These are phyloP conservation scores for Basipetospora chlamydospora DNA, from an alignment of 2,329 filamentous ascomycete genomes.

Conservation along the genomic window DNA sequence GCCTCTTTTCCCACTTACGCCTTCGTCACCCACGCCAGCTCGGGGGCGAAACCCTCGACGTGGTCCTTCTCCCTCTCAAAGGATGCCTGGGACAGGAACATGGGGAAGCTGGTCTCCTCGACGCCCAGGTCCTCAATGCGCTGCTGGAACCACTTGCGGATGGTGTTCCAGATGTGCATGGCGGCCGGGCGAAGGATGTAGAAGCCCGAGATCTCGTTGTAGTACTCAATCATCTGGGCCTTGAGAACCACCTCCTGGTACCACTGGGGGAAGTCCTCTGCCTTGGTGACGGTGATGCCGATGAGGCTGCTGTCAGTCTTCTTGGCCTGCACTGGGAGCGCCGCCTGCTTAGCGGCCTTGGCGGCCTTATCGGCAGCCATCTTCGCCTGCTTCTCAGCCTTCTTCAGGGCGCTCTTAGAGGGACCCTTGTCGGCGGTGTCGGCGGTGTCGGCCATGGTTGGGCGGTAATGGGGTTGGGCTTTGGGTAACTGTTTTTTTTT, in stretches of 20 bases:
- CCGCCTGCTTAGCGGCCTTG: constrained; percentile 43
- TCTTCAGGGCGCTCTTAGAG: constrained; percentile 51
- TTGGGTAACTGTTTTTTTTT: constrained; percentile 1
- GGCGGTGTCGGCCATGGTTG: constrained; percentile 18
- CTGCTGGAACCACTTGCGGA: constrained; percentile 52
- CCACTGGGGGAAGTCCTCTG: constrained; percentile 82
- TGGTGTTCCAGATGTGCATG: constrained; percentile 54
- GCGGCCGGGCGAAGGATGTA: constrained; percentile 71
- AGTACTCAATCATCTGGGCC: constrained; percentile 96
- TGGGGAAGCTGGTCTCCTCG: constrained; percentile 90
- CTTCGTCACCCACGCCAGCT: constrained; percentile 79
- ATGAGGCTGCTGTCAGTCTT: constrained; percentile 58
- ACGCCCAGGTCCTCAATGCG: constrained; percentile 85
- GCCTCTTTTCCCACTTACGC: constrained; percentile 41
- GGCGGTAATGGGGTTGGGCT: constrained; percentile 6
- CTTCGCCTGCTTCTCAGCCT: constrained; percentile 50
- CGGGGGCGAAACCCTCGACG: constrained; percentile 94
- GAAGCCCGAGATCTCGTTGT: constrained; percentile 84
- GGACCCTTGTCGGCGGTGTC: constrained; percentile 18
- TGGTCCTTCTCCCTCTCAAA: constrained; percentile 84
- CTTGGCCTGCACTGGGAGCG: constrained; percentile 39
- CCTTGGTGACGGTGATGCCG: constrained; percentile 75
- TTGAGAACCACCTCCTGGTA: constrained; percentile 97
- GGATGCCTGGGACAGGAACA: constrained; percentile 88
- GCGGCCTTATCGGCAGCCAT: constrained; percentile 46